phyloP scores from a whole-genome alignment of 371 early-diverging fungal species.

The Mortierella polycephala region DNA sequence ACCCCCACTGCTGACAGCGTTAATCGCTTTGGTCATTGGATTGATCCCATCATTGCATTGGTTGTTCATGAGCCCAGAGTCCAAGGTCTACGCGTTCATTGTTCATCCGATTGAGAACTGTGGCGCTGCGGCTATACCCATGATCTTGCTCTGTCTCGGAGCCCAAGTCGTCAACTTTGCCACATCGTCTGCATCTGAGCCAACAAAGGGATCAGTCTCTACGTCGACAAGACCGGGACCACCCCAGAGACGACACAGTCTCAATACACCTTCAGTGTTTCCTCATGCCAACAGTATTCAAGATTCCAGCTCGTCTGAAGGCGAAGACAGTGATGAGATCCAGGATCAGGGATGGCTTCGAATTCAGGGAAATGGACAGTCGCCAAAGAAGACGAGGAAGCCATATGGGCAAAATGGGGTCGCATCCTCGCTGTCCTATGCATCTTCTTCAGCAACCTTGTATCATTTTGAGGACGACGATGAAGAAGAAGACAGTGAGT shows the following conservation, averaged over 20 bases:
- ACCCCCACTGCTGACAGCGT: constrained; percentile 42
- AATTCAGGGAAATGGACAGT: neutral
- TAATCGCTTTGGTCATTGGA: constrained; percentile 37
- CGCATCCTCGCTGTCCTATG: constrained; percentile 1
- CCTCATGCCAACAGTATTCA: constrained; percentile 10
- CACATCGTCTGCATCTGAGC: constrained; percentile 2
- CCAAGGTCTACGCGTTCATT: constrained; percentile 64
- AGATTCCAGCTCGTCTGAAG: constrained; percentile 20
- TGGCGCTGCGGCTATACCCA: constrained; percentile 76
- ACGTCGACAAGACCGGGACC: neutral
- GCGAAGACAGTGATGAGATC: constrained; percentile 3
- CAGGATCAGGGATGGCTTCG: constrained; percentile 22
- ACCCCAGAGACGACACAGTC: constrained; percentile 12
- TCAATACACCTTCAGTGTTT: constrained; percentile 12
- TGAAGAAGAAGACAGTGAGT: constrained; percentile 9
- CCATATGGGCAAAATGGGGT: constrained; percentile 4
- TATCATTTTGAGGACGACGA: neutral
- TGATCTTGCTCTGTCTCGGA: constrained; percentile 74
- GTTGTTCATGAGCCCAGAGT: constrained; percentile 57
- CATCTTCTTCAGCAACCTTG: constrained; percentile 22
- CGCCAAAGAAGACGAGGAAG: neutral
- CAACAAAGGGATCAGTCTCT: neutral
- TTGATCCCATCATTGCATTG: constrained; percentile 30
- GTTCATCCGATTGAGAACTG: constrained; percentile 71
- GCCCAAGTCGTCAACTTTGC: constrained; percentile 63